phyloP scores from a whole-genome alignment of 805 yeast species.

The Nakazawaea wyomingensis region DNA sequence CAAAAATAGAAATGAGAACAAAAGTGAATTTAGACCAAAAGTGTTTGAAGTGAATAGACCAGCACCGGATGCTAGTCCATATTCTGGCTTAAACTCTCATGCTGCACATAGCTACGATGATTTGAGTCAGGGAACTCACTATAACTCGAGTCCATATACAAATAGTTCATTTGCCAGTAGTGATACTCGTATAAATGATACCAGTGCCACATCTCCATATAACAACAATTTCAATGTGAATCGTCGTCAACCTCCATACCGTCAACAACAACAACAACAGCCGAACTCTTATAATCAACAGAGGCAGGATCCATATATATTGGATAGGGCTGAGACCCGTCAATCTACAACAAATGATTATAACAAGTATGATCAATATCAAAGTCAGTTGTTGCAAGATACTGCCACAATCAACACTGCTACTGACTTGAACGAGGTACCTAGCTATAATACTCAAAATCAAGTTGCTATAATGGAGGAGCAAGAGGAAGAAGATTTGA shows the following conservation, averaged over 20 bases:
- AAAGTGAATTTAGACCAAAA: slow-evolving; percentile 12
- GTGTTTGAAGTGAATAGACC: not conserved
- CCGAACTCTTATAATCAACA: not conserved
- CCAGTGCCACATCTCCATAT: not conserved
- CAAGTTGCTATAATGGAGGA: slow-evolving; percentile 9
- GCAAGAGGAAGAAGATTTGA: slow-evolving; percentile 33
- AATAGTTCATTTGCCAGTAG: not conserved
- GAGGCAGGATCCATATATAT: not conserved
- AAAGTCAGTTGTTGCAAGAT: slow-evolving; percentile 7
- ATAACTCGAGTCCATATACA: not conserved
- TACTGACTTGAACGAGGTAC: slow-evolving; percentile 6
- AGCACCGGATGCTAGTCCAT: not conserved
- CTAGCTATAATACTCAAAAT: slow-evolving; percentile 13
- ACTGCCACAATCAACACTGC: slow-evolving; percentile 2
- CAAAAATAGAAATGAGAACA: slow-evolving; percentile 30
- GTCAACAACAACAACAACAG: not conserved
- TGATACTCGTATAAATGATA: not conserved
- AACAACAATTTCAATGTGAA: not conserved
- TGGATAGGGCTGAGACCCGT: slow-evolving; percentile 1
- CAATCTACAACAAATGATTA: not conserved
- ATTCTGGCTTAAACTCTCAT: slow-evolving; percentile 1
- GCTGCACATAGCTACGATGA: slow-evolving; percentile 2
- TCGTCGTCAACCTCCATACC: not conserved
- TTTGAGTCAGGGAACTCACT: not conserved
- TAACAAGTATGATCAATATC: slow-evolving; percentile 3